phyloP scores from a whole-genome alignment of 371 early-diverging fungal species.

The Phascolomyces articulosus region DNA sequence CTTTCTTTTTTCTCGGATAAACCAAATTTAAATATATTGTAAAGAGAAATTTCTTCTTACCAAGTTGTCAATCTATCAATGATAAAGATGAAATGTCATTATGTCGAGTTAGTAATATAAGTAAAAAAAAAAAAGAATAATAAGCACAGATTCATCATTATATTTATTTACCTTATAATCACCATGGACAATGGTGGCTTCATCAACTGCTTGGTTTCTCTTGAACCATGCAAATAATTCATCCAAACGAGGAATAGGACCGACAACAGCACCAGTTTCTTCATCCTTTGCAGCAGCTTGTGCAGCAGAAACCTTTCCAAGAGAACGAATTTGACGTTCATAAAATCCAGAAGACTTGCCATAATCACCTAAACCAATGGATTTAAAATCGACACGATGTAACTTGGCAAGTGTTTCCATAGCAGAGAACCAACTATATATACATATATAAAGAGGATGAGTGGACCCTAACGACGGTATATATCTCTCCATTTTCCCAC shows the following conservation, averaged over 20 bases:
- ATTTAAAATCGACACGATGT: slow-evolving; percentile 71
- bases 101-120: neutral
- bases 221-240: slow-evolving; percentile 80
- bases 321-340: slow-evolving; percentile 76
- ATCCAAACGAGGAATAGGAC: slow-evolving; percentile 67
- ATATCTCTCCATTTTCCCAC: no score
- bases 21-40: neutral
- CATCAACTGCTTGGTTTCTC: slow-evolving; percentile 67
- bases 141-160: neutral
- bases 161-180: slow-evolving; percentile 73
- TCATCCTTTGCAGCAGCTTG: slow-evolving; percentile 72
- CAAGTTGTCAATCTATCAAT: slow-evolving; percentile 22
- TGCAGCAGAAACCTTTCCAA: slow-evolving; percentile 65
- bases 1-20: neutral
- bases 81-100: neutral
- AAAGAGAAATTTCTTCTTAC: slow-evolving; percentile 13
- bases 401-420: slow-evolving; percentile 79
- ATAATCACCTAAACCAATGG: slow-evolving; percentile 73
- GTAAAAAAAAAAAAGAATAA: no score
- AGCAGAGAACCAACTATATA: slow-evolving; percentile 68
- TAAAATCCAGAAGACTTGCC: slow-evolving; percentile 78
- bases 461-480: no score
- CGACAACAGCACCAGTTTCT: slow-evolving; percentile 59
- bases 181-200: slow-evolving; percentile 86
- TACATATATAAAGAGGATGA: neutral